These are phyloP conservation scores for Colletotrichum orchidophilum DNA, from an alignment of 2,329 filamentous ascomycete genomes.

Conservation along the genomic window DNA sequence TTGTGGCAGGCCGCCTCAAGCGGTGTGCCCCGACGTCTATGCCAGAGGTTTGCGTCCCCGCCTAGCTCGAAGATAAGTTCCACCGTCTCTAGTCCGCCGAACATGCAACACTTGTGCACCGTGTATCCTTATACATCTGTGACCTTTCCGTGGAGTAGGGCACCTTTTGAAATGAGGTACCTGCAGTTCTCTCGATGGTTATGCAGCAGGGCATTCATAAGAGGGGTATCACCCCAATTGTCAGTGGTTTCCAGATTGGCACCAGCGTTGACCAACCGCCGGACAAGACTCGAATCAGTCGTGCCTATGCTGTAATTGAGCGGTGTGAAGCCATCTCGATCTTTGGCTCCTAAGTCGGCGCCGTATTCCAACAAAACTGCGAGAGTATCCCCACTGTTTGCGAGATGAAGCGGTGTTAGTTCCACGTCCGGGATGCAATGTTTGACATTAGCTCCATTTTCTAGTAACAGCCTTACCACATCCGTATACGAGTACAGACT, in stretches of 20 bases:
- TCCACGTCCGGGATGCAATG: neutral
- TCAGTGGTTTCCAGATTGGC: neutral
- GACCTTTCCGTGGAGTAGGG: neutral
- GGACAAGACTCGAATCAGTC: neutral
- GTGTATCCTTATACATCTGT: neutral
- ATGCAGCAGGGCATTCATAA: neutral
- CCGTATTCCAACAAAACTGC: neutral
- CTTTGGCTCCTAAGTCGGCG: neutral
- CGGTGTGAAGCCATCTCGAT: neutral
- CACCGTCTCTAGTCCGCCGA: neutral
- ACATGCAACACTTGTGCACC: neutral
- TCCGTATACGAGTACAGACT: neutral
- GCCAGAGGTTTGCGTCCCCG: neutral
- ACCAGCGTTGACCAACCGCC: neutral
- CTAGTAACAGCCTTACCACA: neutral
- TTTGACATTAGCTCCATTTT: neutral
- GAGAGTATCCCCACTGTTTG: neutral
- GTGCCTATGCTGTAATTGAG: neutral
- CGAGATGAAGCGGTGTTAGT: neutral
- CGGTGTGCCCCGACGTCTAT: neutral
- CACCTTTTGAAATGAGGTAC: neutral
- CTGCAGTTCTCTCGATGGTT: neutral
- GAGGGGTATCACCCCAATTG: neutral
- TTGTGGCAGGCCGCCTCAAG: neutral
- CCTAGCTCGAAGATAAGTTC: neutral